Base-by-base conservation (phyloP, 768 basidiomycete genomes). In the Pleurotus pulmonarius region DNA sequence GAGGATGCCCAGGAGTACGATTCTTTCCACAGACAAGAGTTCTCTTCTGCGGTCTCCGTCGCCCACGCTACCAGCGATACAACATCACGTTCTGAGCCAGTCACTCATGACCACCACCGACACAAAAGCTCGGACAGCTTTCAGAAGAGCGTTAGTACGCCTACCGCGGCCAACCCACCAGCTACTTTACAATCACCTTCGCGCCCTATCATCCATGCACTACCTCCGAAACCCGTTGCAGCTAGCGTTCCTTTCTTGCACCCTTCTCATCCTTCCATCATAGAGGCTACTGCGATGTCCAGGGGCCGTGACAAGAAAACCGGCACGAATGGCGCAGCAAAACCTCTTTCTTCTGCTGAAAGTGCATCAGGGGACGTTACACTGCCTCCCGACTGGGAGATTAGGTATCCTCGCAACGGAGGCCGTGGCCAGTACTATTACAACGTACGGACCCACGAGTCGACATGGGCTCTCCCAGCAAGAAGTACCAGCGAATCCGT, bases 161-260 rank as follows among this genome's bases (percentile, higher is more conserved):
- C 22, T 63, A 66, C 24, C 67, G 66, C 24, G 49, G 22, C 37
- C 26, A 53, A 38, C 37, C 39, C 56, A 12, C 16, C 47, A 13
- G 25, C 44, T 24, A 54, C 34, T 40, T 11, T 29, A 3, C 41
- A 55, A 16, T 60, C 60, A 52, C 67, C 60, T 16, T 64, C 63
- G 34, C 69, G 69, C 43, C 59, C 67, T 16, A 53, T 86, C 46
- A 82, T 78, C n/a, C 86, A 88, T 64, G 84, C 85, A 25, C 73
- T 88, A 15, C 86, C 86, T 16, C 82, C 86, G 3, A 88, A 88
- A 68, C 86, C 86, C 46, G 73, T 80, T 29, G 72, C 78, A 45
- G 72, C 77, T 45, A 76, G 62, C 59, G 76, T 81, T 49, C 77
- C 80, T 56, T 81, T 78, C 65, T 67, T 82, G 49, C 75, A 82